Evolutionary conservation across 192 early-diverging fungal species (phyloP), one percentile per base, ranked within the genome.

Genomic region (Coemansia furcata): DNA sequence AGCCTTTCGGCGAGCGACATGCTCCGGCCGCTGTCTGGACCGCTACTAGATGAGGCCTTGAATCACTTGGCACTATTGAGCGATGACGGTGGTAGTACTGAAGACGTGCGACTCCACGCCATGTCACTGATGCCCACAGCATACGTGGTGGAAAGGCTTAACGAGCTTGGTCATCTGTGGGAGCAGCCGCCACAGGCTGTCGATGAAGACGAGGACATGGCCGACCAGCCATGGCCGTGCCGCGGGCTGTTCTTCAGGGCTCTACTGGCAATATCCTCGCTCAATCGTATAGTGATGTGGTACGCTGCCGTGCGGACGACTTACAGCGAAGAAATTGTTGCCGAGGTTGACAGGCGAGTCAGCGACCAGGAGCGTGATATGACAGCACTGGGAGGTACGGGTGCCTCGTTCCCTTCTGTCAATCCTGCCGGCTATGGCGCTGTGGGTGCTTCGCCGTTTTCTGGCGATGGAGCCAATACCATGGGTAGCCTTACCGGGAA

Each of bases 251-350:
- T 75, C 38, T 65, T 80, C 50, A 69, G 73, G 17, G 68, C 78
- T 10, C 44, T 80, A 38, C 39, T 80, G 44, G 73, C 73, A 19
- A 75, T 80, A n/a, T 80, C 78, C 3, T 75, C 73, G 7, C 78
- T 80, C 29, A 80, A 80, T 23, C 69, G 78, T 0, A 72, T 80
- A 32, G 78, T 75, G 0, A 75, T 69, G 67, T 80, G 78, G 78
- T 76, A 72, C 36, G 52, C 39, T 7, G 69, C 67, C 3, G 73
- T 80, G 12, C 63, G 74, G 35, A 66, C 78, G 5, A 68, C 68
- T 1, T 80, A 76, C 59, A 65, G 64, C 69, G 78, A 75, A 14
- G 70, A 76, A 3, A 61, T 69, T 44, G 57, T 76, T 33, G 73
- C 50, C 3, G 73, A 72, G 57, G 47, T 76, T 6, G 73, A 74